phyloP scores from a whole-genome alignment of 768 basidiomycete species.

The Calocera cornea region DNA sequence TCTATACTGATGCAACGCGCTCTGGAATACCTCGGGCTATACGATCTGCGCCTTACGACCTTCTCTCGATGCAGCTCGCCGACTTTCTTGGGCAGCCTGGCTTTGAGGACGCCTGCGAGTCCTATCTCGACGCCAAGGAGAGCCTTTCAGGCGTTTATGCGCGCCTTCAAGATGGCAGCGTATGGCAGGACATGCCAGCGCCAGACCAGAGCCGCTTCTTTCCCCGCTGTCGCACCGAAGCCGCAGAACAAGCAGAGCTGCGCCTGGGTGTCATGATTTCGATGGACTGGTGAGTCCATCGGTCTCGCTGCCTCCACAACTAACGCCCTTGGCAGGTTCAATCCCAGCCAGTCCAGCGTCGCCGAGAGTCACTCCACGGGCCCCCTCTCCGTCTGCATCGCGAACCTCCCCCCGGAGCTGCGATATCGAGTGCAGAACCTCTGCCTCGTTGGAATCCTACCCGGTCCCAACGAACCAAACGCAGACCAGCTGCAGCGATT shows the following conservation, averaged over 20 bases:
- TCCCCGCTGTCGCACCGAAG: not conserved
- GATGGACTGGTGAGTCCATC: conserved; percentile 7
- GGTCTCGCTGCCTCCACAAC: too few species aligned
- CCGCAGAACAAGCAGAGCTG: not conserved
- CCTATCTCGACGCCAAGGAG: not conserved
- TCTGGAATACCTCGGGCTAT: not conserved
- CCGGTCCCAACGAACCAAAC: conserved; percentile 23
- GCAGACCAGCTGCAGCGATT: conserved; percentile 21
- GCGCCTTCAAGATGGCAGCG: not conserved
- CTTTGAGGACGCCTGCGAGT: not conserved
- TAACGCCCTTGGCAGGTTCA: too few species aligned
- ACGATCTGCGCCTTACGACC: not conserved
- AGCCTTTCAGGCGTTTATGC: not conserved
- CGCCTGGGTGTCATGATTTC: not conserved
- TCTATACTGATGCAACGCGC: not conserved
- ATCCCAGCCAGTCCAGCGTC: conserved; percentile 14
- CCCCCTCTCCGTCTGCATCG: conserved; percentile 4
- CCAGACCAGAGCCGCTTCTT: conserved; percentile 4
- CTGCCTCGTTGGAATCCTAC: conserved; percentile 16
- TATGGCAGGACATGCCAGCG: not conserved
- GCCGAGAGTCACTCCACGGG: conserved; percentile 22
- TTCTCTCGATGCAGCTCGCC: not conserved
- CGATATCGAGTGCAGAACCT: conserved; percentile 9
- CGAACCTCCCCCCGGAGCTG: conserved; percentile 1
- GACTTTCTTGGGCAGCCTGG: not conserved